These are phyloP conservation scores for Volvariella surrecta DNA, from an alignment of 1,284 basidiomycete species.

Conservation along the genomic window DNA sequence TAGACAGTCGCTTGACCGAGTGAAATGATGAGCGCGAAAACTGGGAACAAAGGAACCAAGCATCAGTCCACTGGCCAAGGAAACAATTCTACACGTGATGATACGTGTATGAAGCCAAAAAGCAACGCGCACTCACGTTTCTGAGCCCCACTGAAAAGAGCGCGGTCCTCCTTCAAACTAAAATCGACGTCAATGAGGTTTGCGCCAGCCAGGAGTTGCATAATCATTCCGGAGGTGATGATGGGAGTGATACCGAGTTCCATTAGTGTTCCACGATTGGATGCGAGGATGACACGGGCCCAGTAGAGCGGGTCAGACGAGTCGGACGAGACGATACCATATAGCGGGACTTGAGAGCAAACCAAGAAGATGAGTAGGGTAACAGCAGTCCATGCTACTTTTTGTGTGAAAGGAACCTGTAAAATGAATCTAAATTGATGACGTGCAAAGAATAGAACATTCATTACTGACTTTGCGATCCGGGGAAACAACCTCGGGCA, in stretches of 20 bases:
- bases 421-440: slow-evolving; percentile 12
- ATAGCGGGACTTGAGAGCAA: slow-evolving; percentile 93
- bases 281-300: slow-evolving; percentile 99
- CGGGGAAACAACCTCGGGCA: slow-evolving; percentile 93
- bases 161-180: slow-evolving; percentile 93
- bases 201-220: slow-evolving; percentile 97
- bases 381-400: slow-evolving; percentile 94
- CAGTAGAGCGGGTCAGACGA: slow-evolving; percentile 98
- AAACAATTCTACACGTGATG: slow-evolving; percentile 3
- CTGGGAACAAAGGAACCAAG: slow-evolving; percentile 29
- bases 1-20: slow-evolving; percentile 97
- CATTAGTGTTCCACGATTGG: slow-evolving; percentile 98
- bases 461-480: slow-evolving; percentile 73
- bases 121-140: slow-evolving; percentile 62
- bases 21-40: slow-evolving; percentile 94
- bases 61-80: slow-evolving; percentile 7
- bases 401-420: slow-evolving; percentile 93
- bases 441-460: slow-evolving; percentile 8
- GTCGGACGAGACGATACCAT: slow-evolving; percentile 98
- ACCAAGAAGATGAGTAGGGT: slow-evolving; percentile 97
- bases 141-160: slow-evolving; percentile 93
- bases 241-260: slow-evolving; percentile 98
- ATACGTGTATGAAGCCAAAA: background rate
- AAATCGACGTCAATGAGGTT: slow-evolving; percentile 98
- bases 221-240: slow-evolving; percentile 98